Conservation (phyloP, 2,329 filamentous ascomycete genomes). For the Lasiodiplodia sp. region DNA sequence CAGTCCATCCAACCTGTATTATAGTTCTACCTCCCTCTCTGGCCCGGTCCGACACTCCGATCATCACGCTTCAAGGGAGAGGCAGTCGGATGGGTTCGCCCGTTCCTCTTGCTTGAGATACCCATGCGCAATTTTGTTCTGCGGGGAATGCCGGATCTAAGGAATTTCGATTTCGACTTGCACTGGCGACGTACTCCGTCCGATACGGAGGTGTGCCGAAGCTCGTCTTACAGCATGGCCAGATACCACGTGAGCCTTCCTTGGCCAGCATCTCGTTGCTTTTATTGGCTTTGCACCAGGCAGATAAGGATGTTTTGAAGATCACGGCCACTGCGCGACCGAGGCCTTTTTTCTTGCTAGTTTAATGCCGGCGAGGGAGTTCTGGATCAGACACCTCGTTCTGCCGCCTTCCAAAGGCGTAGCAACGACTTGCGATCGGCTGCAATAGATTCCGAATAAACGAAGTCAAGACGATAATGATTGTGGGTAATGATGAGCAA, state of each 20-base stretch:
- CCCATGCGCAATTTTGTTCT: neutral
- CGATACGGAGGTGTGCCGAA: neutral
- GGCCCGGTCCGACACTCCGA: neutral
- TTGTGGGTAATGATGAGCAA: neutral
- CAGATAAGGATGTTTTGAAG: neutral
- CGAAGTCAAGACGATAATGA: slow-evolving; percentile 21
- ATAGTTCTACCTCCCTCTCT: slow-evolving; percentile 15
- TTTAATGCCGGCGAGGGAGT: slow-evolving; percentile 13
- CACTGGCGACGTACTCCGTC: slow-evolving; percentile 1
- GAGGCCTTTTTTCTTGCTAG: slow-evolving; percentile 7
- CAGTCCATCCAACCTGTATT: slow-evolving; percentile 24
- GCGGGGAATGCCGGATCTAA: neutral
- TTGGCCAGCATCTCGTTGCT: slow-evolving; percentile 12
- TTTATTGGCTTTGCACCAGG: neutral
- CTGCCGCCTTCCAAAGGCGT: neutral
- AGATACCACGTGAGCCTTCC: slow-evolving; percentile 20
- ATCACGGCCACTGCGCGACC: neutral
- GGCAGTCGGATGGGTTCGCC: neutral
- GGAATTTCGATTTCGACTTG: slow-evolving; percentile 1
- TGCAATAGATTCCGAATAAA: slow-evolving; percentile 25
- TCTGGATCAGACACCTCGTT: slow-evolving; percentile 1
- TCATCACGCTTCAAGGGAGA: neutral
- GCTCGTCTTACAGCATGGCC: slow-evolving; percentile 6
- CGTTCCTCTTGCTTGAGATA: neutral
- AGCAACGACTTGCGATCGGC: neutral